These are phyloP conservation scores for Pecoramyces ruminantium DNA, from an alignment of 192 early-diverging fungal species.

Conservation along the genomic window DNA sequence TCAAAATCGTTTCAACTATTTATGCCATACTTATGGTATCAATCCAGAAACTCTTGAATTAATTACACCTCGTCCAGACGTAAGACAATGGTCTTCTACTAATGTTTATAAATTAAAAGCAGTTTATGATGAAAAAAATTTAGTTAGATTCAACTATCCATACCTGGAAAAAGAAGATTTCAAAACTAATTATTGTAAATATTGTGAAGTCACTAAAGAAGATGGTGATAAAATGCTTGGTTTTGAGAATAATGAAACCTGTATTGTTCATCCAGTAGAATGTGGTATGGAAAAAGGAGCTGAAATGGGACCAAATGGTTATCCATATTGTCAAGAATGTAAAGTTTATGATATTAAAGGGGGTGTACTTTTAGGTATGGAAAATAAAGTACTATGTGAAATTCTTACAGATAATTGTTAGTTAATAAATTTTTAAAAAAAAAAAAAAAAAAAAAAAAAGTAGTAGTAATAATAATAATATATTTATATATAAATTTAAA, in stretches of 20 bases:
- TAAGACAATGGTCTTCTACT: background rate
- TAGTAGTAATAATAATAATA: no score
- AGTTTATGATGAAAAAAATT: background rate
- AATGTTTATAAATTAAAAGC: background rate
- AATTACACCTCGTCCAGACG: background rate
- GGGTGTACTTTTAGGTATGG: background rate
- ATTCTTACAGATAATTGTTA: background rate
- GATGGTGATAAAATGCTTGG: background rate
- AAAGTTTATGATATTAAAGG: background rate
- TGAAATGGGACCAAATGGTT: background rate
- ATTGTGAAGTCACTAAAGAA: background rate
- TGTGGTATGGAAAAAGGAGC: background rate
- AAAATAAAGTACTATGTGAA: background rate
- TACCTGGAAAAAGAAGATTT: background rate
- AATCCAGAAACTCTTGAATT: background rate
- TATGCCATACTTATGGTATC: background rate
- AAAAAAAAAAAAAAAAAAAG: background rate
- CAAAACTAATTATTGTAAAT: background rate
- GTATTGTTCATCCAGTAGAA: background rate
- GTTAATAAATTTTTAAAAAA: background rate
- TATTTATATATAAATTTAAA: no score
- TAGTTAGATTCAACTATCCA: background rate
- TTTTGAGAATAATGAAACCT: background rate
- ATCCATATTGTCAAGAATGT: background rate
- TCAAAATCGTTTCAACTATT: background rate